Conservation (phyloP, 495 filamentous ascomycete species). For the Tirmania nivea region DNA sequence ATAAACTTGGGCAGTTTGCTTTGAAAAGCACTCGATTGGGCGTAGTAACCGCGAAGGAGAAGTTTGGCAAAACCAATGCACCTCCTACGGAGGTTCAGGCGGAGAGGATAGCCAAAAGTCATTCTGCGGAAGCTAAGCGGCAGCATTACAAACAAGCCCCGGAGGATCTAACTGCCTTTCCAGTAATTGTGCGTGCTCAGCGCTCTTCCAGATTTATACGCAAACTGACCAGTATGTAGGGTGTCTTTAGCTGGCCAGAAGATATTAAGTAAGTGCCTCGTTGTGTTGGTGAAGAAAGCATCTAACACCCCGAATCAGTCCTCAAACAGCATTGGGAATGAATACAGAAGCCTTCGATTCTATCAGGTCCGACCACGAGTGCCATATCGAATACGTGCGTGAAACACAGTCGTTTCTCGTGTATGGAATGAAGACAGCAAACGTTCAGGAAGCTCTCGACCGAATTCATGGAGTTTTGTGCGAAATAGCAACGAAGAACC, state of each 20-base stretch:
- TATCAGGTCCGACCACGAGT: conserved; percentile 12
- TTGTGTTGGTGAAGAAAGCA: no score
- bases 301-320: neutral
- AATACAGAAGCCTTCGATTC: conserved; percentile 13
- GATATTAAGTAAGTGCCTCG: conserved; percentile 1
- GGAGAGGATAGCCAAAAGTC: neutral
- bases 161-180: conserved; percentile 6
- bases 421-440: conserved; percentile 8
- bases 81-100: conserved; percentile 1
- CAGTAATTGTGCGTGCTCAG: neutral
- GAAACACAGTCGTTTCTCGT: conserved; percentile 5
- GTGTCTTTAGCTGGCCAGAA: conserved; percentile 14
- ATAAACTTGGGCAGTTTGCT: conserved; percentile 8
- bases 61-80: conserved; percentile 11
- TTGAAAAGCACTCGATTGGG: conserved; percentile 3
- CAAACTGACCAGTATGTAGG: neutral
- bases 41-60: neutral
- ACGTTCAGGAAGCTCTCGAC: conserved; percentile 8
- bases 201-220: no score
- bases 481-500: conserved; percentile 11
- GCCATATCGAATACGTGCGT: conserved; percentile 9
- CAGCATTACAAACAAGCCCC: conserved; percentile 4
- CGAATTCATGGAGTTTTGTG: conserved; percentile 15
- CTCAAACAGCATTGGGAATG: conserved; percentile 9
- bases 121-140: conserved; percentile 7